phyloP scores from a whole-genome alignment of 768 basidiomycete genomes.

The Russula foetens region DNA sequence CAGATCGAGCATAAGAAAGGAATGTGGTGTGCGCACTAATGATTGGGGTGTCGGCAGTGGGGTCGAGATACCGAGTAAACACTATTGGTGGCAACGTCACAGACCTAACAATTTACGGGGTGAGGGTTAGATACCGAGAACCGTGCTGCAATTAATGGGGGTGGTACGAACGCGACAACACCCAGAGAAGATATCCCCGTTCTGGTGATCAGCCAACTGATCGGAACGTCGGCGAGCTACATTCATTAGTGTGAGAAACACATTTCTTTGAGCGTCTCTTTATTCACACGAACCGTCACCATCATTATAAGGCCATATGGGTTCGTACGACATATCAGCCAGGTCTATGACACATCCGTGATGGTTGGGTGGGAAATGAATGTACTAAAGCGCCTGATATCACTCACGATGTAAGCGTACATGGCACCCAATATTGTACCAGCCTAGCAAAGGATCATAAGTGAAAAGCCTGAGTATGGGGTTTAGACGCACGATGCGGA shows the following conservation, averaged over 20 bases:
- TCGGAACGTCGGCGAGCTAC: conserved; percentile 37
- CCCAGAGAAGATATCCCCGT: conserved; percentile 34
- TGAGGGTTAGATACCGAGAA: neutral
- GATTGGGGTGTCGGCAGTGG: neutral
- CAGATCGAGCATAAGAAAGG: neutral
- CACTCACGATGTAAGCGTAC: conserved; percentile 30
- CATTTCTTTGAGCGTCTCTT: neutral
- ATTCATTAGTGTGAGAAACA: neutral
- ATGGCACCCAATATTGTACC: conserved; percentile 28
- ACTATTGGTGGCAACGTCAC: conserved; percentile 38
- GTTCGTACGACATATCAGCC: conserved; percentile 33
- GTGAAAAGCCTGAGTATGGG: neutral
- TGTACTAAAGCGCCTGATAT: neutral
- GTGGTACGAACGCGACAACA: conserved; percentile 34
- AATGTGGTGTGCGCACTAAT: conserved; percentile 3
- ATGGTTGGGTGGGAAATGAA: neutral
- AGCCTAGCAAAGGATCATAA: conserved; percentile 17
- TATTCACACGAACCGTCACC: conserved; percentile 28
- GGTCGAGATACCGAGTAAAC: conserved; percentile 26
- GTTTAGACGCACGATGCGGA: conserved; percentile 33
- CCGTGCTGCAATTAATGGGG: neutral
- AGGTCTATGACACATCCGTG: conserved; percentile 26
- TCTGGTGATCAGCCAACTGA: conserved; percentile 37
- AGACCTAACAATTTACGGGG: conserved; percentile 24
- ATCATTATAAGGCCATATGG: conserved; percentile 35